Evolutionary conservation across 345 rosid species (phyloP).

Genomic region (Euphorbia lathyris): DNA sequence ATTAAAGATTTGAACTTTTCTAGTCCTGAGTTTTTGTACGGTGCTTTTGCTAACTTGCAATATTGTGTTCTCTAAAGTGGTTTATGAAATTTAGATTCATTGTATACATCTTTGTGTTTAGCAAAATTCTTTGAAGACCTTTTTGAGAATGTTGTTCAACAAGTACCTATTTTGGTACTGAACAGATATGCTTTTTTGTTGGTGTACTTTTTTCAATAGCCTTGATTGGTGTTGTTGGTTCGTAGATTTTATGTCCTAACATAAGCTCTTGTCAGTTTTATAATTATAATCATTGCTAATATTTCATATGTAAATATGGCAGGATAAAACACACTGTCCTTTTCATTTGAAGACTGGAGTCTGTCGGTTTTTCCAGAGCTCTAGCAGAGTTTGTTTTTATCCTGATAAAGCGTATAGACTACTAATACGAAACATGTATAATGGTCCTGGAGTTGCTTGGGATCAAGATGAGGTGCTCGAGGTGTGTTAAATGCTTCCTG

Average conservation of each 20-base stretch:
- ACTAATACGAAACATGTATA: conserved; percentile 91
- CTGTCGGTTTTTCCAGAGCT: conserved; percentile 92
- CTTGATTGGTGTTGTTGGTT: not conserved
- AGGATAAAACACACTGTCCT: conserved; percentile 99
- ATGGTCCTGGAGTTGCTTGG: conserved; percentile 91
- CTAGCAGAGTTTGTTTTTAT: conserved; percentile 94
- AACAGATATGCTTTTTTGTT: conserved; percentile 47
- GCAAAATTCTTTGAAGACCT: too few relatives aligned
- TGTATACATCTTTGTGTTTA: too few relatives aligned
- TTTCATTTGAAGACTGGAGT: conserved; percentile 95
- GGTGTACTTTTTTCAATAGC: not conserved
- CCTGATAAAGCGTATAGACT: conserved; percentile 80
- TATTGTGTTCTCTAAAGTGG: too few relatives aligned
- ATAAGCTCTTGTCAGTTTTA: not conserved
- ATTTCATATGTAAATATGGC: conserved; percentile 12
- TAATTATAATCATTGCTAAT: conserved; percentile 10
- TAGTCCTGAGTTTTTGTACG: too few relatives aligned
- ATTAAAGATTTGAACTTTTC: too few relatives aligned
- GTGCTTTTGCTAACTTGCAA: too few relatives aligned
- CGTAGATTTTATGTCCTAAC: not conserved
- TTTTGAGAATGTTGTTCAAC: conserved; percentile 68
- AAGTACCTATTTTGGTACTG: conserved; percentile 95
- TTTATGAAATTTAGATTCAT: too few relatives aligned
- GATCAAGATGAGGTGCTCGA: conserved; percentile 99
- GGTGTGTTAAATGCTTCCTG: conserved; percentile 90